Conservation (phyloP, 75 land plant genomes). For the Selaginella moellendorffii region DNA sequence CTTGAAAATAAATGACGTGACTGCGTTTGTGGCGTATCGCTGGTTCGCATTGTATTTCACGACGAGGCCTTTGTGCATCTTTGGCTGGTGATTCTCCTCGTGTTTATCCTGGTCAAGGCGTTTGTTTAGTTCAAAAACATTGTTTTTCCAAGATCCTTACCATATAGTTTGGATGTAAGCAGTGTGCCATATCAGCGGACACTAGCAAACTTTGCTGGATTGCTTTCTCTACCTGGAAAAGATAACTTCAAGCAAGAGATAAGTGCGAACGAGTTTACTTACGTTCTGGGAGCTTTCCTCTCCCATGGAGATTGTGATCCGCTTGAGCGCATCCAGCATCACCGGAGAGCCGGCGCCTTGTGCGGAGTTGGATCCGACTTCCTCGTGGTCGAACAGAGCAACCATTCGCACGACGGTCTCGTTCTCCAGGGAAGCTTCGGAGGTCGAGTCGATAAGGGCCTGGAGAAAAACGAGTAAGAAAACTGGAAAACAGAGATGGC, state of each 20-base stretch:
- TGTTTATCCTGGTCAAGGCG: slow-evolving; percentile 68
- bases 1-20: slow-evolving; percentile 73
- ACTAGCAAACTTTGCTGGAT: slow-evolving; percentile 87
- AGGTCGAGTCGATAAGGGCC: slow-evolving; percentile 82
- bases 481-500: not conserved
- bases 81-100: slow-evolving; percentile 94
- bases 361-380: slow-evolving; percentile 93
- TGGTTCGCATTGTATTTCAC: slow-evolving; percentile 97
- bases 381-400: slow-evolving; percentile 97
- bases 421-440: slow-evolving; percentile 44
- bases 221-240: slow-evolving; percentile 54
- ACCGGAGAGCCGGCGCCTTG: slow-evolving; percentile 99
- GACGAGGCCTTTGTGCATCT: slow-evolving; percentile 90
- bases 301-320: slow-evolving; percentile 31
- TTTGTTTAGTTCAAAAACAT: not conserved
- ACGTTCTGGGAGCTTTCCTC: slow-evolving; percentile 1
- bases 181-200: slow-evolving; percentile 99
- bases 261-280: not conserved
- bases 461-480: slow-evolving; percentile 13
- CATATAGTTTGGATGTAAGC: slow-evolving; percentile 89
- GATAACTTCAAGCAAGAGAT: slow-evolving; percentile 1
- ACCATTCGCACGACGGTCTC: slow-evolving; percentile 86
- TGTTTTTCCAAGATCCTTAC: slow-evolving; percentile 24
- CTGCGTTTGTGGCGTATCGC: slow-evolving; percentile 96
- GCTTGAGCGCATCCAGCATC: slow-evolving; percentile 67